A percentile compares a stretch with the other conserved stretches of the same genome.
Evolutionary conservation across 2,329 filamentous ascomycete genomes (phyloP).

Genomic region (Botrytis porri): DNA sequence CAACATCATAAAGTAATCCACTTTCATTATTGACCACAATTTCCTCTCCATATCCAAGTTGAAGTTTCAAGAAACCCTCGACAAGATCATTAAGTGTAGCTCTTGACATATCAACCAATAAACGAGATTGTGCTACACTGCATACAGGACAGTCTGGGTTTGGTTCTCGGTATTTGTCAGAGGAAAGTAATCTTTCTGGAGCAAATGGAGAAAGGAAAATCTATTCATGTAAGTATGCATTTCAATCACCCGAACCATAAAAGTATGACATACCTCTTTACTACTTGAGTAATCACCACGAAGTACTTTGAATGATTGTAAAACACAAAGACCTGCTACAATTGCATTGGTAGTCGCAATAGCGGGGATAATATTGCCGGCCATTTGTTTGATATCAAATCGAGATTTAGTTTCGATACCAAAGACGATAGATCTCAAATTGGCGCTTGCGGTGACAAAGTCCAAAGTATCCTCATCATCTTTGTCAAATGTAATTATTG

Average conservation of each 20-base stretch:
- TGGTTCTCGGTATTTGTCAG: constrained; percentile 58
- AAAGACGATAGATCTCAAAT: constrained; percentile 85
- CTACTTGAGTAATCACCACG: constrained; percentile 66
- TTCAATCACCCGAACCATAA: constrained; percentile 7
- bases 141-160: constrained; percentile 85
- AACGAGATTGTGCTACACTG: constrained; percentile 64
- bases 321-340: constrained; percentile 85
- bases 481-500: constrained; percentile 87
- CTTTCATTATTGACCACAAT: constrained; percentile 73
- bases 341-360: constrained; percentile 98
- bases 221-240: constrained; percentile 39
- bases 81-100: constrained; percentile 80
- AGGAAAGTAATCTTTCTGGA: constrained; percentile 55
- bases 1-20: constrained; percentile 82
- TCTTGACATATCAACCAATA: constrained; percentile 65
- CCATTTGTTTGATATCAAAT: constrained; percentile 99
- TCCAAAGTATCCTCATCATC: constrained; percentile 93
- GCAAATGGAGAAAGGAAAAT: constrained; percentile 75
- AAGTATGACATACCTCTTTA: constrained; percentile 59
- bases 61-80: constrained; percentile 64
- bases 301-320: constrained; percentile 90
- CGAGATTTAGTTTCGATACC: constrained; percentile 84
- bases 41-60: constrained; percentile 77
- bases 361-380: constrained; percentile 96
- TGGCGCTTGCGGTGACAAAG: constrained; percentile 87